phyloP scores from a whole-genome alignment of 352 stramenopile species.

The Phytophthora litchii region DNA sequence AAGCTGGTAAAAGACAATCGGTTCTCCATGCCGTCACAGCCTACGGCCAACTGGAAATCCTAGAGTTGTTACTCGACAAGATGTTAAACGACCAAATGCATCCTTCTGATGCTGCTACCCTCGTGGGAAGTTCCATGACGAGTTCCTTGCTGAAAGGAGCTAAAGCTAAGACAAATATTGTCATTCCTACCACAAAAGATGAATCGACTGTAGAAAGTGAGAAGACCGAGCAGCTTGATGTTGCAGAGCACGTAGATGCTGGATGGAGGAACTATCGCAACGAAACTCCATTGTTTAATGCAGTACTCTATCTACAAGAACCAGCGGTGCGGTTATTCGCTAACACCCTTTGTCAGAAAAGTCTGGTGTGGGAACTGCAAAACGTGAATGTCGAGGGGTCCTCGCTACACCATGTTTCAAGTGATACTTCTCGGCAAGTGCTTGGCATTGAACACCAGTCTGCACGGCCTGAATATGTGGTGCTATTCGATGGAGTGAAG shows the following conservation, averaged over 20 bases:
- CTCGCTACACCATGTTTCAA: conserved; percentile 62
- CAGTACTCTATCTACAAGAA: conserved; percentile 61
- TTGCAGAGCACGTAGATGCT: conserved; percentile 20
- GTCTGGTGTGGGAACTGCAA: conserved; percentile 54
- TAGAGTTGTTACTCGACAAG: conserved; percentile 53
- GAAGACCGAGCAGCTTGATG: conserved; percentile 27
- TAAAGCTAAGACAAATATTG: conserved; percentile 25
- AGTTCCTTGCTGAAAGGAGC: conserved; percentile 17
- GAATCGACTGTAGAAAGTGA: conserved; percentile 1
- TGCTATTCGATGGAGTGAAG: conserved; percentile 70
- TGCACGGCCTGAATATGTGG: conserved; percentile 60
- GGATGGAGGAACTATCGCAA: conserved; percentile 74
- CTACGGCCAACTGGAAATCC: conserved; percentile 59
- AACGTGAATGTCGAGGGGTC: conserved; percentile 81
- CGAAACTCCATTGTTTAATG: conserved; percentile 73
- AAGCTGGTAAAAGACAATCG: conserved; percentile 67
- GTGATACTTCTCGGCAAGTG: conserved; percentile 33
- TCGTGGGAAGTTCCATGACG: conserved; percentile 13
- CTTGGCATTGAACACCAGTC: conserved; percentile 42
- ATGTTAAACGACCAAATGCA: conserved; percentile 53
- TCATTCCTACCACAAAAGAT: conserved; percentile 27
- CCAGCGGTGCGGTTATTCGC: conserved; percentile 44
- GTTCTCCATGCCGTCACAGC: conserved; percentile 65
- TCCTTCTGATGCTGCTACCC: conserved; percentile 14
- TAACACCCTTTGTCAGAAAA: conserved; percentile 40